These are phyloP conservation scores for Symbiodinium pilosum DNA, from an alignment of 73 alveolate species.

Conservation along the genomic window DNA sequence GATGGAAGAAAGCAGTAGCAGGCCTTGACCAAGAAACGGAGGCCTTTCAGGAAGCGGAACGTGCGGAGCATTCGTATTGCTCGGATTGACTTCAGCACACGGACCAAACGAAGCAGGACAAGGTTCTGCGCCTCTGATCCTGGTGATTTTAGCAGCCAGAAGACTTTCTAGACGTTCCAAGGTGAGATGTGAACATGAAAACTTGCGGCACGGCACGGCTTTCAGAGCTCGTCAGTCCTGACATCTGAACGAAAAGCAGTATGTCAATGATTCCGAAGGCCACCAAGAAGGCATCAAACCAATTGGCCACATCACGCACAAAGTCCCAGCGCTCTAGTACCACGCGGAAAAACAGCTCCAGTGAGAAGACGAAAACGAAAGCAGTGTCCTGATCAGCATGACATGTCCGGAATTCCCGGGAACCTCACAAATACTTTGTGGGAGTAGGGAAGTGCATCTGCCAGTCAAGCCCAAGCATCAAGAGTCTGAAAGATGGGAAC, in stretches of 20 bases:
- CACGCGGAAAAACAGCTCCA: slow-evolving; percentile 28
- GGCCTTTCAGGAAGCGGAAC: slow-evolving; percentile 49
- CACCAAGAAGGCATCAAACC: slow-evolving; percentile 23
- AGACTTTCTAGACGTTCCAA: no score
- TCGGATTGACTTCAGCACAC: slow-evolving; percentile 45
- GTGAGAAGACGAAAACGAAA: slow-evolving; percentile 19
- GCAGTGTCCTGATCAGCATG: not conserved
- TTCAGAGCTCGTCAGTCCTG: not conserved
- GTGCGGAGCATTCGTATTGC: slow-evolving; percentile 47
- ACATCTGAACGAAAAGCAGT: not conserved
- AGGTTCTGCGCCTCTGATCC: not conserved
- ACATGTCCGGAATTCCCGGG: no score
- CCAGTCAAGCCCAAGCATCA: not conserved
- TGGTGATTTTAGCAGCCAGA: not conserved
- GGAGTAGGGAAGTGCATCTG: no score
- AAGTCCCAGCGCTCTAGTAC: not conserved
- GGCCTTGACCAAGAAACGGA: slow-evolving; percentile 61
- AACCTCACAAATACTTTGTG: no score
- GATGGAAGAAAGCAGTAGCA: slow-evolving; percentile 71
- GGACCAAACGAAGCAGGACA: not conserved
- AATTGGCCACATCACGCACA: slow-evolving; percentile 11
- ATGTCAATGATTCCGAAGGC: not conserved
- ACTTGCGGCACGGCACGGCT: no score
- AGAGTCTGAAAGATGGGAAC: not conserved
- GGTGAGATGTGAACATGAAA: no score